A percentile compares a stretch with the other conserved stretches of the same genome.
phyloP scores from a whole-genome alignment of 495 filamentous ascomycete species.

The Penicillium chermesinum region DNA sequence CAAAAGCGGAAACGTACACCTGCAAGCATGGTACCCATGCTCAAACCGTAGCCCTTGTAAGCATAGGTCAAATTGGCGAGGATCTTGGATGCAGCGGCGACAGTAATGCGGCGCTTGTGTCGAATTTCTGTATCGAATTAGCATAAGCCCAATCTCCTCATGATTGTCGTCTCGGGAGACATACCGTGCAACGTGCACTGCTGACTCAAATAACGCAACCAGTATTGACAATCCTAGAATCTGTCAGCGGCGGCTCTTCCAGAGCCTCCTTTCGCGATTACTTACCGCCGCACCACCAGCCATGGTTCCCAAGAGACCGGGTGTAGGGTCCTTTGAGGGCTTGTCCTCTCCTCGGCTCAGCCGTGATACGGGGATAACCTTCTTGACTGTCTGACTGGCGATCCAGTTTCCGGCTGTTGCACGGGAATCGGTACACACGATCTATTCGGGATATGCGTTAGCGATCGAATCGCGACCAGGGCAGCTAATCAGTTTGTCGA shows the following conservation, averaged over 20 bases:
- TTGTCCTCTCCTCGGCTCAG: conserved; percentile 46
- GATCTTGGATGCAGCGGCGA: conserved; percentile 96
- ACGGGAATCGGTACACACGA: conserved; percentile 94
- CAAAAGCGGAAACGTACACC: conserved; percentile 53
- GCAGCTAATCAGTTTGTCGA: conserved; percentile 1
- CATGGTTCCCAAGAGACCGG: conserved; percentile 89
- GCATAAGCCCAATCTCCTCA: too few relatives aligned
- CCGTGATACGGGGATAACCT: conserved; percentile 69
- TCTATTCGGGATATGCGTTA: too few relatives aligned
- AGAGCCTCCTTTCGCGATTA: conserved; percentile 4
- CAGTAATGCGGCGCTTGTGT: conserved; percentile 96
- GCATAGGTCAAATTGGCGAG: conserved; percentile 95
- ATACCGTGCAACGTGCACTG: conserved; percentile 90
- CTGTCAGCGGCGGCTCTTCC: neutral
- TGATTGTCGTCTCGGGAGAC: conserved; percentile 3
- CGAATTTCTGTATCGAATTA: too few relatives aligned
- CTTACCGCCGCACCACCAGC: conserved; percentile 90
- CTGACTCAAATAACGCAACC: conserved; percentile 97
- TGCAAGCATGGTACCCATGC: conserved; percentile 99
- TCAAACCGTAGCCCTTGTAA: conserved; percentile 96
- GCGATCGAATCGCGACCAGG: too few relatives aligned
- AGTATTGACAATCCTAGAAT: conserved; percentile 92
- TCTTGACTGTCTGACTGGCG: conserved; percentile 98
- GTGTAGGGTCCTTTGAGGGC: conserved; percentile 69
- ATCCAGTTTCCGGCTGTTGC: conserved; percentile 98